phyloP scores from a whole-genome alignment of 352 stramenopile species.

The Blastocystis sp. region DNA sequence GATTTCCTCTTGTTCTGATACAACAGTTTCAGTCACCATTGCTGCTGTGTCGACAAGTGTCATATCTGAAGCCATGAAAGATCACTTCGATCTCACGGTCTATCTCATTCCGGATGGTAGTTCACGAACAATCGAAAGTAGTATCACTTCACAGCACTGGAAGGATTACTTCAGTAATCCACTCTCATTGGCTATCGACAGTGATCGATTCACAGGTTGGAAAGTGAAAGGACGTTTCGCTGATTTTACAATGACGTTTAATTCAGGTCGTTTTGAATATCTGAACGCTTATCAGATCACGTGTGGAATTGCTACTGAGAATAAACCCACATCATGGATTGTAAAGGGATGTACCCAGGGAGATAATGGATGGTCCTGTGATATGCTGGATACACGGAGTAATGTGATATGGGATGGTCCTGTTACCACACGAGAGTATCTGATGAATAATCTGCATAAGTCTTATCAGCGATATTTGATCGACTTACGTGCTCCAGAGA shows the following conservation, averaged over 20 bases:
- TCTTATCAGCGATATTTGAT: not conserved
- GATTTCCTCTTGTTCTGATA: not conserved
- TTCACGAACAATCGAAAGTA: not conserved
- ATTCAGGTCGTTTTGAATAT: not conserved
- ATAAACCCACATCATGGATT: not conserved
- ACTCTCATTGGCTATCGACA: not conserved
- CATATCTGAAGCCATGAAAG: not conserved
- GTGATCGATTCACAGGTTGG: not conserved
- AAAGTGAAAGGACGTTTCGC: not conserved
- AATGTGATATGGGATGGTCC: not conserved
- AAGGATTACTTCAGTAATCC: slow-evolving; percentile 42
- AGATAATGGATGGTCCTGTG: not conserved
- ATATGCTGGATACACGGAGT: not conserved
- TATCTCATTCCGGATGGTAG: not conserved
- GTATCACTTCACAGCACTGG: not conserved
- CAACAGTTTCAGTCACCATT: not conserved
- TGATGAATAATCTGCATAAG: not conserved
- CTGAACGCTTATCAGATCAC: slow-evolving; percentile 29
- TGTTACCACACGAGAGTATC: not conserved
- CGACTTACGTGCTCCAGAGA: not conserved
- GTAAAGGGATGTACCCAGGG: not conserved
- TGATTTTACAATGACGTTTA: slow-evolving; percentile 41
- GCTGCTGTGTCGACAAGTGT: not conserved
- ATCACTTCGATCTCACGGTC: not conserved
- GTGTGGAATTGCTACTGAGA: not conserved